phyloP scores from a whole-genome alignment of 2,329 filamentous ascomycete species.

The Passalora sequoiae region DNA sequence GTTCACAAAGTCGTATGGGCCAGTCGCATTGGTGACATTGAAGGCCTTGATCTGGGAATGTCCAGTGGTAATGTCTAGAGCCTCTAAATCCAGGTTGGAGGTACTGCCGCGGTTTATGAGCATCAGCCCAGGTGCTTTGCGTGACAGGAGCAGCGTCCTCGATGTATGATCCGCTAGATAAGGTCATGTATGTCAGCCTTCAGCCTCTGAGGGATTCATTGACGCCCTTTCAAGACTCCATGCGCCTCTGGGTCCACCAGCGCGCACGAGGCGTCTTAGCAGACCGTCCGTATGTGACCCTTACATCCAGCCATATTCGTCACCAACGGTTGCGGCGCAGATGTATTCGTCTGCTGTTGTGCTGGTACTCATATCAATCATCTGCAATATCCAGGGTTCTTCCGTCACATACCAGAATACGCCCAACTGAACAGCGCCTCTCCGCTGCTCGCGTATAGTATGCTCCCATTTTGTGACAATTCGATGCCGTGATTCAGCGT shows the following conservation, averaged over 20 bases:
- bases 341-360: constrained; percentile 37
- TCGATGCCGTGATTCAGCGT: constrained; percentile 49
- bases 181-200: too few species aligned
- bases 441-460: constrained; percentile 52
- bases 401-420: constrained; percentile 52
- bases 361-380: too few species aligned
- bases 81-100: constrained; percentile 56
- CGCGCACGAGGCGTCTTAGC: too few species aligned
- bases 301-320: constrained; percentile 55
- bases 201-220: too few species aligned
- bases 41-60: constrained; percentile 64
- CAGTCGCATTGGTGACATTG: constrained; percentile 43
- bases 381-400: too few species aligned
- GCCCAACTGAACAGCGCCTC: constrained; percentile 59
- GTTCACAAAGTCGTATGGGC: constrained; percentile 47
- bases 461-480: constrained; percentile 45
- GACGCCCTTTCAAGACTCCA: too few species aligned
- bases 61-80: constrained; percentile 51
- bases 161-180: constrained; percentile 65
- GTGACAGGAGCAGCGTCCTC: constrained; percentile 61
- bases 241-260: too few species aligned
- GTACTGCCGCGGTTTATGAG: constrained; percentile 62
- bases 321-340: constrained; percentile 51
- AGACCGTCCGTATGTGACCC: too few species aligned
- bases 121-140: constrained; percentile 50